These are phyloP conservation scores for Monosporozyma yasuniensis DNA, from an alignment of 805 yeast genomes.

Conservation along the genomic window DNA sequence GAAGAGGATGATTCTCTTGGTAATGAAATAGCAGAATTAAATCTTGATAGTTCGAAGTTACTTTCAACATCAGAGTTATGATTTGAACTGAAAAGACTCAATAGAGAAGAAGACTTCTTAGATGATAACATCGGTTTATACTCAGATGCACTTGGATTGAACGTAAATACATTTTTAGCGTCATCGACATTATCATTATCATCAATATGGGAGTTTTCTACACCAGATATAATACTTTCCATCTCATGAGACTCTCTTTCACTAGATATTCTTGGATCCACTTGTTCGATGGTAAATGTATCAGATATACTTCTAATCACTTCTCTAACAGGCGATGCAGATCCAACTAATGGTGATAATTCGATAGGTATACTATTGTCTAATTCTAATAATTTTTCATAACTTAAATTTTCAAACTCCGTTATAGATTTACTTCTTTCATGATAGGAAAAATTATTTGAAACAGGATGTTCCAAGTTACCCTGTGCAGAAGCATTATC, in stretches of 20 bases:
- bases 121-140: conserved; percentile 16
- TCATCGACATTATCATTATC: not conserved
- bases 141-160: conserved; percentile 14
- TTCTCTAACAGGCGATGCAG: conserved; percentile 3
- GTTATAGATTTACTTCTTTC: conserved; percentile 1
- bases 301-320: conserved; percentile 13
- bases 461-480: no score
- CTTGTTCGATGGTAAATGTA: conserved; percentile 10
- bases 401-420: conserved; percentile 19
- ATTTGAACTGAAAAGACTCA: conserved; percentile 20
- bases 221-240: conserved; percentile 16
- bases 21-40: not conserved
- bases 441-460: not conserved
- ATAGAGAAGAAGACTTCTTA: conserved; percentile 20
- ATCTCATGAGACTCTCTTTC: conserved; percentile 7
- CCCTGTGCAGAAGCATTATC: not conserved
- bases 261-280: conserved; percentile 6
- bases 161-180: not conserved
- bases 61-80: conserved; percentile 5
- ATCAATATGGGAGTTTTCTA: not conserved
- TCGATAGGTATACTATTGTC: conserved; percentile 18
- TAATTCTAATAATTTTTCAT: conserved; percentile 19
- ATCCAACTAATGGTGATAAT: conserved; percentile 11
- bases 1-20: not conserved
- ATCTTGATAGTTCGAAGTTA: not conserved